Evolutionary conservation across 2,329 filamentous ascomycete genomes (phyloP), one percentile per base, ranked within the genome.

Genomic region (Colletotrichum cordylinicola): DNA sequence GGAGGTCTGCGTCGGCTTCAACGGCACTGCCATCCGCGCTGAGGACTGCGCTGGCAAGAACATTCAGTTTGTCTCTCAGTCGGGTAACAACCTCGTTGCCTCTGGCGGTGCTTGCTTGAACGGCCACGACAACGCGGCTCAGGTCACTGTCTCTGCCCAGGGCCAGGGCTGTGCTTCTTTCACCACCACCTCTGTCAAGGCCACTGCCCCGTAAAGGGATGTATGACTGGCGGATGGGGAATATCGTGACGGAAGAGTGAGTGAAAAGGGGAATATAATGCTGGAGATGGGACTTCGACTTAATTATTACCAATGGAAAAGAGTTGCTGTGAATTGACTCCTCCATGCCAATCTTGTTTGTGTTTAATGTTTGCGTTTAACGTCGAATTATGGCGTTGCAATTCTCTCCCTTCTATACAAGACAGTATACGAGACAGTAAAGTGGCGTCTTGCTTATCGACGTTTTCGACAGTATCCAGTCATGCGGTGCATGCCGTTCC

Each of bases 1-100:
- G 61, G 77, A 84, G 60, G 85, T 82, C 15, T 86, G 85, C 74
- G 81, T 86, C 16, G 84, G 83, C 15, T 86, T 85, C 80, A 86
- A 86, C 75, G 82, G 83, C 37, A 85, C 82, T 9, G 79, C 80
- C 24, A 85, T 86, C 79, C 78, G 79, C 27, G 84, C 85, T 10
- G 80, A 82, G 73, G 83, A 84, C 78, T 86, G 85, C 74, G 79
- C 78, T 15, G 78, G 75, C 9, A 67, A 74, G 31, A 76, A 70
- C 21, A 67, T 81, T 12, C 69, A 81, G 24, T 73, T 80, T 15
- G 83, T 83, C 33, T 78, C 78, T 43, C 80, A 84, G 33, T 77
- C 81, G 8, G 80, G 80, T 52, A 78, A 77, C 24, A 72, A 82
- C 39, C 78, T 84, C 64, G 79, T 78, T 33, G 76, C 82, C 21